A percentile compares a stretch with the other conserved stretches of the same genome.
Evolutionary conservation across 148 eudicot genomes (phyloP).

Genomic region (Fagopyrum homotropicum): DNA sequence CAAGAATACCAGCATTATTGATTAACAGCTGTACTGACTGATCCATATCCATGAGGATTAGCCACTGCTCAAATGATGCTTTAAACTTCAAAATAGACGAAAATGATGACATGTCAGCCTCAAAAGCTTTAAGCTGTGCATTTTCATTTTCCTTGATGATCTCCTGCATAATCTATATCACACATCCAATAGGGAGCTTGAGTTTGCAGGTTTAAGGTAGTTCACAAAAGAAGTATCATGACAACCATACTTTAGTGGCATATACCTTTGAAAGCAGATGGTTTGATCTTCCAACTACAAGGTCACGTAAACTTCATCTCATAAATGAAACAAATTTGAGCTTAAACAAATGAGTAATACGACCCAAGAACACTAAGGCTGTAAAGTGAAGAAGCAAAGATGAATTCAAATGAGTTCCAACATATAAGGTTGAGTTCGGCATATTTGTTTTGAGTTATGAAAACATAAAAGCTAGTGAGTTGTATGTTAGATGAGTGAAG

Average conservation of each 20-base stretch:
- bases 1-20: constrained; percentile 90
- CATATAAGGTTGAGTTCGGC: no score
- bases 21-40: constrained; percentile 78
- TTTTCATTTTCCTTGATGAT: constrained; percentile 35
- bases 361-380: neutral
- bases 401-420: neutral
- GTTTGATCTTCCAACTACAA: constrained; percentile 79
- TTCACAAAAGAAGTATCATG: neutral
- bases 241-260: constrained; percentile 10
- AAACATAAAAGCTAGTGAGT: no score
- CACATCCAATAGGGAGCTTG: constrained; percentile 6
- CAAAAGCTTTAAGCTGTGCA: constrained; percentile 67
- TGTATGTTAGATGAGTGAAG: no score
- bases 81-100: constrained; percentile 64
- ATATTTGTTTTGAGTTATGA: no score
- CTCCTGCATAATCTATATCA: constrained; percentile 56
- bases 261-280: constrained; percentile 52
- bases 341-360: neutral
- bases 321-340: neutral
- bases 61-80: constrained; percentile 60
- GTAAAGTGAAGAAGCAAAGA: neutral
- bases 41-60: constrained; percentile 60
- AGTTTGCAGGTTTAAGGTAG: neutral
- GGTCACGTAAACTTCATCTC: neutral
- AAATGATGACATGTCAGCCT: constrained; percentile 69